These are phyloP conservation scores for Microcyclospora pomicola DNA, from an alignment of 2,329 filamentous ascomycete species.

Conservation along the genomic window DNA sequence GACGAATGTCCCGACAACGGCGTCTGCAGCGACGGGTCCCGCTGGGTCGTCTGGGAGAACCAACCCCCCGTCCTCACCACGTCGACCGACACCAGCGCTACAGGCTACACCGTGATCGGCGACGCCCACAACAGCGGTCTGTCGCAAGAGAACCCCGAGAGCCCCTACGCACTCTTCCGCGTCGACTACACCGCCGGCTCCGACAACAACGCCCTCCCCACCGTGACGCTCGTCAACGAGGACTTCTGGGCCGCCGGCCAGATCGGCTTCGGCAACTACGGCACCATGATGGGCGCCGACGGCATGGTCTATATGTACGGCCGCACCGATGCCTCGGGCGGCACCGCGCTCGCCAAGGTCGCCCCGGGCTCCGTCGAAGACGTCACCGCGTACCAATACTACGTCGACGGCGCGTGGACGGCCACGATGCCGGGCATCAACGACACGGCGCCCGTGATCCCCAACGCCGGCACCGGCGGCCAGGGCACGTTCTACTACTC, in stretches of 20 bases:
- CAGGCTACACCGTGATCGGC: slow-evolving; percentile 12
- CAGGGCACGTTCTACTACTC: slow-evolving; percentile 22
- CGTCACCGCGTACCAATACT: slow-evolving; percentile 11
- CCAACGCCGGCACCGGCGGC: slow-evolving; percentile 17
- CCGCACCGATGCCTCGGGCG: slow-evolving; percentile 3
- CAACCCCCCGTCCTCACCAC: slow-evolving; percentile 9
- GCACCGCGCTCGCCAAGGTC: slow-evolving; percentile 11
- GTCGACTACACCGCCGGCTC: slow-evolving; percentile 4
- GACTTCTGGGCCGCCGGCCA: slow-evolving; percentile 9
- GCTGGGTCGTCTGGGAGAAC: slow-evolving; percentile 13
- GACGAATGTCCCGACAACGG: slow-evolving; percentile 10
- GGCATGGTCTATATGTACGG: slow-evolving; percentile 13
- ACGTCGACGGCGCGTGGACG: slow-evolving; percentile 8
- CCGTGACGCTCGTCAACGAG: slow-evolving; percentile 5
- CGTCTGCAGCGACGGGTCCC: slow-evolving; percentile 9
- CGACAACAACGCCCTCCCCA: slow-evolving; percentile 8
- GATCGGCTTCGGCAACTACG: slow-evolving; percentile 12
- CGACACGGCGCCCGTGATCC: slow-evolving; percentile 6
- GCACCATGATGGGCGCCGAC: slow-evolving; percentile 6
- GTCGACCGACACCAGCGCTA: slow-evolving; percentile 3
- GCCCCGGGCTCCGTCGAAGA: slow-evolving; percentile 9
- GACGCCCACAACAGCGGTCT: slow-evolving; percentile 6
- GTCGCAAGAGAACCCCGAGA: slow-evolving; percentile 4
- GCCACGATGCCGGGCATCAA: slow-evolving; percentile 6
- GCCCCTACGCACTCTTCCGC: slow-evolving; percentile 10